Evolutionary conservation across 208 protist species (phyloP).

Genomic region (Angomonas deanei): DNA sequence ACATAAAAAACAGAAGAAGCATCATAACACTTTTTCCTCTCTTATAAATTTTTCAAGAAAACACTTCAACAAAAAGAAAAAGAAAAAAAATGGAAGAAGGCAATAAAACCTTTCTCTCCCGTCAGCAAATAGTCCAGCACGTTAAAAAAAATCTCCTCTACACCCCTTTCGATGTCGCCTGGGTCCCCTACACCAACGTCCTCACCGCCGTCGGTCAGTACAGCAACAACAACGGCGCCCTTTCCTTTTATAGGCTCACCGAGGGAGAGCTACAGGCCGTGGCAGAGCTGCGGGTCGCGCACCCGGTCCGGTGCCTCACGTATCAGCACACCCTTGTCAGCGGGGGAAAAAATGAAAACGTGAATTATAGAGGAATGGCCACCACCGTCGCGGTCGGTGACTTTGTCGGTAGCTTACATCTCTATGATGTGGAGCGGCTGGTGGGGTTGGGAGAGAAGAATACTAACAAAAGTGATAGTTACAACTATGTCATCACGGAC

Average conservation of each 20-base stretch:
- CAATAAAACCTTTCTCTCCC: slow-evolving; percentile 8
- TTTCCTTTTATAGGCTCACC: slow-evolving; percentile 75
- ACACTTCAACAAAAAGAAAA: neutral
- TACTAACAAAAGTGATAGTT: neutral
- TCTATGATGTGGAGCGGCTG: slow-evolving; percentile 79
- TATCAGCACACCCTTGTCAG: slow-evolving; percentile 66
- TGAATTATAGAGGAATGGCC: neutral
- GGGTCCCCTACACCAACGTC: slow-evolving; percentile 81
- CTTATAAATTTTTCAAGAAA: too few species aligned
- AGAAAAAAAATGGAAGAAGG: neutral
- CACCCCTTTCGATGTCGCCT: slow-evolving; percentile 88
- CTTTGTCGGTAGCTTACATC: slow-evolving; percentile 77
- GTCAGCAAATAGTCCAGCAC: slow-evolving; percentile 92
- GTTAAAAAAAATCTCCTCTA: slow-evolving; percentile 85
- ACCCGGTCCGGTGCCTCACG: slow-evolving; percentile 90
- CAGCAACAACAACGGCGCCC: slow-evolving; percentile 81
- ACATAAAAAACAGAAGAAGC: neutral
- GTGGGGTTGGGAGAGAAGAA: neutral
- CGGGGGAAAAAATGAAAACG: slow-evolving; percentile 5
- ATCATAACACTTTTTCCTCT: too few species aligned
- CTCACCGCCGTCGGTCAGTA: slow-evolving; percentile 82
- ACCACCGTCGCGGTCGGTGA: slow-evolving; percentile 73
- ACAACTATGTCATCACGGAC: slow-evolving; percentile 20
- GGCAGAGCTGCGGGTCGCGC: slow-evolving; percentile 41
- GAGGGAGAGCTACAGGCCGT: slow-evolving; percentile 65